Conservation (phyloP, 345 rosid genomes). For the Sapria himalayana region DNA sequence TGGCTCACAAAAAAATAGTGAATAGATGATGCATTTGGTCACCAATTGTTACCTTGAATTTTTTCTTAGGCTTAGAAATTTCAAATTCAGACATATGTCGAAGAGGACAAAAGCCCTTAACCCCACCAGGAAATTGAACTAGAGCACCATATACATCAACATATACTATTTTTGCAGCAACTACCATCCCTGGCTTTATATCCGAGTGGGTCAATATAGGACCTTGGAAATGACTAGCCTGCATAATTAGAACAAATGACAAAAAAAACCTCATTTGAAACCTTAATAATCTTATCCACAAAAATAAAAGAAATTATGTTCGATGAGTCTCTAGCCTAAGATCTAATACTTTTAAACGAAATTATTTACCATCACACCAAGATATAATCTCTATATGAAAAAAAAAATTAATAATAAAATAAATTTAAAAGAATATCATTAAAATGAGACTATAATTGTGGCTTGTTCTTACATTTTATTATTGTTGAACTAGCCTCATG, state of each 20-base stretch:
- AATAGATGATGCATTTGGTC: not conserved
- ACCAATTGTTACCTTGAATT: slow-evolving; percentile 45
- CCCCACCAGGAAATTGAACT: slow-evolving; percentile 86
- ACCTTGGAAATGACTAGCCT: slow-evolving; percentile 96
- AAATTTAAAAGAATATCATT: too few relatives aligned
- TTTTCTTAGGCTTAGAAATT: slow-evolving; percentile 64
- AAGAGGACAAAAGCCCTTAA: slow-evolving; percentile 94
- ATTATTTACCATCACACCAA: too few relatives aligned
- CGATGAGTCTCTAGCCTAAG: too few relatives aligned
- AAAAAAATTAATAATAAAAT: too few relatives aligned
- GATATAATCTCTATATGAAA: too few relatives aligned
- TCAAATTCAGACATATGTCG: slow-evolving; percentile 93
- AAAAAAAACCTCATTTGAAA: too few relatives aligned
- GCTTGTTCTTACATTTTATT: too few relatives aligned
- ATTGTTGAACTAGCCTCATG: too few relatives aligned
- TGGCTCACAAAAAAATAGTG: not conserved
- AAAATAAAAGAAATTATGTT: too few relatives aligned
- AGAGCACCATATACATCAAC: slow-evolving; percentile 81
- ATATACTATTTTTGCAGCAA: slow-evolving; percentile 50
- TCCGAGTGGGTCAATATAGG: slow-evolving; percentile 79
- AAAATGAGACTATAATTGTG: too few relatives aligned
- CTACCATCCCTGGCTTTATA: slow-evolving; percentile 92
- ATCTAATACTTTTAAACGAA: too few relatives aligned
- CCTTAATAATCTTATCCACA: too few relatives aligned
- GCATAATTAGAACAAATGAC: slow-evolving; percentile 14